phyloP scores from a whole-genome alignment of 495 filamentous ascomycete species.

The Aspergillus coremiiformis region DNA sequence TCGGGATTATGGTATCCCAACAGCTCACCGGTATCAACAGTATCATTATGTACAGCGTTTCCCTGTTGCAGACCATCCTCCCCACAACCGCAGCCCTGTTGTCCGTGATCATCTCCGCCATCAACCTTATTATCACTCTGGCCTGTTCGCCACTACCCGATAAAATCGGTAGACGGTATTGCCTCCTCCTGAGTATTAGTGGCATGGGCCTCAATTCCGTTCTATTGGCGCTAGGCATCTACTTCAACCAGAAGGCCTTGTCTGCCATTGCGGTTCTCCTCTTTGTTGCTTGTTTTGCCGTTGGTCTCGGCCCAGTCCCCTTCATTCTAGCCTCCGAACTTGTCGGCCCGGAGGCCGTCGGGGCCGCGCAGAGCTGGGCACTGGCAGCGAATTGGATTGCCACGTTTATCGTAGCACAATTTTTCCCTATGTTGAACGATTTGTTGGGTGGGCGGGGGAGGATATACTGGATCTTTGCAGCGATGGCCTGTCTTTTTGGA shows the following conservation, averaged over 20 bases:
- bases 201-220: slow-evolving; percentile 76
- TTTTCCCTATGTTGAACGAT: slow-evolving; percentile 81
- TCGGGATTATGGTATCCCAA: slow-evolving; percentile 87
- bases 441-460: slow-evolving; percentile 66
- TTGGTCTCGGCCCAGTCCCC: slow-evolving; percentile 89
- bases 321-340: slow-evolving; percentile 90
- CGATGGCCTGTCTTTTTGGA: slow-evolving; percentile 56
- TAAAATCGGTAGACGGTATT: slow-evolving; percentile 74
- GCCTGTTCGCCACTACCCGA: slow-evolving; percentile 77
- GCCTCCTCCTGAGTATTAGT: slow-evolving; percentile 68
- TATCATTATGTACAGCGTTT: slow-evolving; percentile 96
- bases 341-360: slow-evolving; percentile 81
- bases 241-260: slow-evolving; percentile 56
- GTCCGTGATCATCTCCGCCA: slow-evolving; percentile 73
- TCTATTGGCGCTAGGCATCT: slow-evolving; percentile 68
- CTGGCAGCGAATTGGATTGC: slow-evolving; percentile 83
- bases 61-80: slow-evolving; percentile 68
- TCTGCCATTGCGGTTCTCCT: slow-evolving; percentile 73
- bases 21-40: slow-evolving; percentile 93
- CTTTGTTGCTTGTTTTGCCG: slow-evolving; percentile 82
- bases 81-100: slow-evolving; percentile 69
- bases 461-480: slow-evolving; percentile 84
- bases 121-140: slow-evolving; percentile 80
- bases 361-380: slow-evolving; percentile 77
- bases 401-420: slow-evolving; percentile 86